Base-by-base conservation (phyloP, 768 basidiomycete genomes). In the Asterophora parasitica region DNA sequence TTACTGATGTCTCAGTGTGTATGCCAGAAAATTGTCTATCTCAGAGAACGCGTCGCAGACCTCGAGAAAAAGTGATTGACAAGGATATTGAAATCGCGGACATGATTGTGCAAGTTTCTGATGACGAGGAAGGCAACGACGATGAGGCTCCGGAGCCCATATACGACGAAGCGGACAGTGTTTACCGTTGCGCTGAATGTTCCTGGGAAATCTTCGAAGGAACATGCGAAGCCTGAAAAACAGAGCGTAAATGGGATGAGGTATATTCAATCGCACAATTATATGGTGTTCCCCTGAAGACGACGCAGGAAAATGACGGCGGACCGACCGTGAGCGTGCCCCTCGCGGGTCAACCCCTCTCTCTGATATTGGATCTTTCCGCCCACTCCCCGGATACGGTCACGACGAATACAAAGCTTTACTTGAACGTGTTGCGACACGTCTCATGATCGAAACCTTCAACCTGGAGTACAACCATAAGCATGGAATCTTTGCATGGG, bases 381-480 rank as follows among this genome's bases (percentile, higher is more conserved):
- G 37, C 7, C 36, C 53, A 2, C 26, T 36, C 42, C 51, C 26
- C 15, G 48, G 42, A 2, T 55, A 49, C 43, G 20, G 35, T 4
- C 9, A 31, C 5, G 52, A 59, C 0, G 63, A 69, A 50, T 72
- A 66, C 52, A 41, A 43, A 7, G 52, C 60, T 16, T 61, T 70
- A 2, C 48, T 65, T 11, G 49, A 44, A 20, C 65, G 67, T 12
- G 71, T 68, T 1, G 68, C 66, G 10, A 66, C 65, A 2, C 61
- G 58, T 20, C 52, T 61, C 33, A 73, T 73, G 71, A 70, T 68
- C 56, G 63, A 66, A 46, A 62, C 60, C 0, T 71, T 69, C 54
- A 31, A 61, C 17, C 63, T 72, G 7, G 55, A 63, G 46, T 71
- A 61, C 44, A 52, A 54, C 13, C 6, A 50, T 1, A 41, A 56